Conservation (phyloP, 495 filamentous ascomycete genomes). For the Viridothelium virens region DNA sequence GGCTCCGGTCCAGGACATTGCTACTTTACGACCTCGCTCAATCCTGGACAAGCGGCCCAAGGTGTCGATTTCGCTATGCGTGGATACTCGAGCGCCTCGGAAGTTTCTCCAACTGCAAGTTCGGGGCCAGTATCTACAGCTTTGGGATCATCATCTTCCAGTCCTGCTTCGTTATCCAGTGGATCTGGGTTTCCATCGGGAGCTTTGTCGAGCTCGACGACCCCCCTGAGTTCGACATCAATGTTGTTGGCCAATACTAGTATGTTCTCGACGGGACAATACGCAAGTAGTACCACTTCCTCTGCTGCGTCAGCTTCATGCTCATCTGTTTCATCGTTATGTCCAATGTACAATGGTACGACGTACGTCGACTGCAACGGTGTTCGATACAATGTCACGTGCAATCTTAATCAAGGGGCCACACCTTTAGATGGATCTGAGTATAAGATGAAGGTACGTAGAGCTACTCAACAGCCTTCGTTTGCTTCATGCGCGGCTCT, state of each 20-base stretch:
- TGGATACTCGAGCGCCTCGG: not conserved
- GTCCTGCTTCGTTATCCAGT: not conserved
- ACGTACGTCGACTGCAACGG: conserved; percentile 16
- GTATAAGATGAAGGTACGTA: not conserved
- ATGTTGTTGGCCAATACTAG: not conserved
- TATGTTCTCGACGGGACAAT: not conserved
- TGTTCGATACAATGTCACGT: conserved; percentile 15
- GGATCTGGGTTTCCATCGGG: not conserved
- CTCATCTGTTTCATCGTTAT: conserved; percentile 1
- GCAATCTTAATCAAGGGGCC: conserved; percentile 15
- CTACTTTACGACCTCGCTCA: conserved; percentile 18
- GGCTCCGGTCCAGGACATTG: conserved; percentile 18
- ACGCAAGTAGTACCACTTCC: not conserved
- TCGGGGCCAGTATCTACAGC: not conserved
- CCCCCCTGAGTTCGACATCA: not conserved
- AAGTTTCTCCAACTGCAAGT: not conserved
- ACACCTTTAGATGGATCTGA: conserved; percentile 6
- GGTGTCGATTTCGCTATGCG: not conserved
- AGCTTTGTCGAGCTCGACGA: not conserved
- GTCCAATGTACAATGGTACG: conserved; percentile 14
- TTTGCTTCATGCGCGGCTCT: conserved; percentile 16
- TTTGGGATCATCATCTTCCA: not conserved
- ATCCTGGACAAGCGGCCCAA: not conserved
- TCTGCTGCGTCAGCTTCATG: not conserved
- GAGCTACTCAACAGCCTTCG: not conserved